Conservation (phyloP, 768 basidiomycete species). For the Dioszegia crocea region DNA sequence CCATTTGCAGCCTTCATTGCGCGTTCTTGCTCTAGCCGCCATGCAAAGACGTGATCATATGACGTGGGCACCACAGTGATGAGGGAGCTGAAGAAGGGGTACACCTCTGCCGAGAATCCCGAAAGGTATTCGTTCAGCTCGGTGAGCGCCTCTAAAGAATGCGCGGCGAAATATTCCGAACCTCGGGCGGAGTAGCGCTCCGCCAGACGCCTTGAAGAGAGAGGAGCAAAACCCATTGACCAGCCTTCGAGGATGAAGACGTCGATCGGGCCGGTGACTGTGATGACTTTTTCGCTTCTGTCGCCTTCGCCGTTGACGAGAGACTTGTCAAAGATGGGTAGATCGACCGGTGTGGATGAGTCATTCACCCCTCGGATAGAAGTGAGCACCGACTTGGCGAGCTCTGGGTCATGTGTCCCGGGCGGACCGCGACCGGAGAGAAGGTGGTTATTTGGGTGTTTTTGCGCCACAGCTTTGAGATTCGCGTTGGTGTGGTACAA, state of each 20-base stretch:
- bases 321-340: slow-evolving; percentile 83
- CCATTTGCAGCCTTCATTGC: slow-evolving; percentile 80
- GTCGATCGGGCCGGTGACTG: slow-evolving; percentile 61
- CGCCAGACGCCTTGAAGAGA: slow-evolving; percentile 9
- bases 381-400: not conserved
- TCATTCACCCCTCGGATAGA: not conserved
- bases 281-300: slow-evolving; percentile 56
- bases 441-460: slow-evolving; percentile 61
- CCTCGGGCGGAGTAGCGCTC: not conserved
- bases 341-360: not conserved
- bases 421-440: slow-evolving; percentile 72
- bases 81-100: slow-evolving; percentile 67
- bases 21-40: slow-evolving; percentile 87
- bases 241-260: slow-evolving; percentile 92
- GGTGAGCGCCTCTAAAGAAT: slow-evolving; percentile 55
- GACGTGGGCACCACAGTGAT: slow-evolving; percentile 60
- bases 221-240: slow-evolving; percentile 63
- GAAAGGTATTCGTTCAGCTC: slow-evolving; percentile 63
- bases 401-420: slow-evolving; percentile 2
- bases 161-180: slow-evolving; percentile 8
- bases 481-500: slow-evolving; percentile 72
- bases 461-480: slow-evolving; percentile 58
- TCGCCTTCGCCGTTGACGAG: slow-evolving; percentile 77
- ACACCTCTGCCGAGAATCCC: slow-evolving; percentile 61
- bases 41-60: slow-evolving; percentile 65